Percentiles rank a stretch among this genome's conserved stretches.
phyloP scores from a whole-genome alignment of 129 eudicot genomes.

The Centella asiatica region DNA sequence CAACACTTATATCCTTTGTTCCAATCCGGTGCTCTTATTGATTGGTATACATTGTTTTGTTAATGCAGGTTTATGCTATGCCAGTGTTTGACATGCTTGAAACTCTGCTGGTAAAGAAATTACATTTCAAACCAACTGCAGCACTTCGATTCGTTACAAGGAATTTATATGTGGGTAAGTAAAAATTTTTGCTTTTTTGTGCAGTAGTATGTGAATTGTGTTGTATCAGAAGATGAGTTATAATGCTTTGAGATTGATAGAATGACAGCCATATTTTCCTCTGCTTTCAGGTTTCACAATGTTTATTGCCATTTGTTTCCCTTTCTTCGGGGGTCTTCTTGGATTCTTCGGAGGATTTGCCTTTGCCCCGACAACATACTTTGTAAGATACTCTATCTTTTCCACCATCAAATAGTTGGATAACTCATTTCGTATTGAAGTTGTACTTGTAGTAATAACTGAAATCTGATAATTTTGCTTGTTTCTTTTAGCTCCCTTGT shows the following conservation, averaged over 20 bases:
- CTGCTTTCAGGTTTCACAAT: conserved; percentile 51
- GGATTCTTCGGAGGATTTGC: conserved; percentile 63
- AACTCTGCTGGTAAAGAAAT: conserved; percentile 5
- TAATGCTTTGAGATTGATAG: not conserved
- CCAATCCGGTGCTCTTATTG: not conserved
- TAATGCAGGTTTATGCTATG: conserved; percentile 1
- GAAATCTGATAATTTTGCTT: not conserved
- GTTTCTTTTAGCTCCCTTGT: conserved; percentile 52
- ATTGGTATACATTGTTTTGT: not conserved
- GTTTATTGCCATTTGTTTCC: conserved; percentile 53
- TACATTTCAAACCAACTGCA: not conserved
- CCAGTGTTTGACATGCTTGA: conserved; percentile 11
- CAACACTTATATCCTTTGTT: no score
- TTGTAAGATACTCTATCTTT: conserved; percentile 26
- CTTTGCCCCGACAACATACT: conserved; percentile 66
- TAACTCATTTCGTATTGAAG: not conserved
- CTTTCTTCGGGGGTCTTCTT: conserved; percentile 62
- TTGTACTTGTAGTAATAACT: not conserved
- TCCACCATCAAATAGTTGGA: not conserved
- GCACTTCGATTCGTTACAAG: conserved; percentile 5
- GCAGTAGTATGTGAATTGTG: not conserved
- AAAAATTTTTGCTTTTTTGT: not conserved
- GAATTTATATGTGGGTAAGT: conserved; percentile 8
- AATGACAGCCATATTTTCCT: not conserved
- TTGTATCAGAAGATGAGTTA: not conserved